phyloP scores from a whole-genome alignment of 164 flowering plant species.

The Annona cherimola region DNA sequence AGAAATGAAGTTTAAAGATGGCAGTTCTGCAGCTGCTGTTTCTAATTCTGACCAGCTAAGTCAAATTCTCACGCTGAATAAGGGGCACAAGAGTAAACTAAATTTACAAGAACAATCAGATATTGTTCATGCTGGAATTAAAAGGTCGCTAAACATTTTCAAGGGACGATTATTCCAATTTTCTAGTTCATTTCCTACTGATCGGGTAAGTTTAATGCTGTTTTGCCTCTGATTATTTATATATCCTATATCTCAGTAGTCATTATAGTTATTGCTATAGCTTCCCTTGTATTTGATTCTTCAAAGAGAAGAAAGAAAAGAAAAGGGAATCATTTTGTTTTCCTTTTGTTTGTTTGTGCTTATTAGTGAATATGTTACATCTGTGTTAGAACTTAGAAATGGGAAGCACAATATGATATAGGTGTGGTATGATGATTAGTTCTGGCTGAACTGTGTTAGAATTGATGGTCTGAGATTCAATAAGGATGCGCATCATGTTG shows the following conservation, averaged over 20 bases:
- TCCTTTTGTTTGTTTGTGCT: background rate
- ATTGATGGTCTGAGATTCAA: background rate
- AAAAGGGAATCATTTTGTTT: too few species aligned
- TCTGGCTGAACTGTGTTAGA: background rate
- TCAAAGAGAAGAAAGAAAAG: too few species aligned
- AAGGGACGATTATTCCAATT: slow-evolving; percentile 57
- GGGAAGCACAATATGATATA: background rate
- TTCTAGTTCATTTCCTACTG: slow-evolving; percentile 73
- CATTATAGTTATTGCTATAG: background rate
- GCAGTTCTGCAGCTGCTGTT: slow-evolving; percentile 16
- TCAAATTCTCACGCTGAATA: slow-evolving; percentile 10
- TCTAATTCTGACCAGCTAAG: slow-evolving; percentile 14
- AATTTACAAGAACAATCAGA: slow-evolving; percentile 22
- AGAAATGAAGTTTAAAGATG: slow-evolving; percentile 16
- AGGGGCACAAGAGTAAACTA: slow-evolving; percentile 19
- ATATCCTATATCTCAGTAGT: background rate
- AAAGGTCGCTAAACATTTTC: slow-evolving; percentile 43
- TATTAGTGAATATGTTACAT: background rate
- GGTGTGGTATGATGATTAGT: background rate
- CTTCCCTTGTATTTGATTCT: background rate
- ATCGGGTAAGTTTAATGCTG: slow-evolving; percentile 44
- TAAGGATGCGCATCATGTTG: background rate
- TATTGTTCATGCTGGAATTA: slow-evolving; percentile 14
- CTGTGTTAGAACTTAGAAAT: too few species aligned
- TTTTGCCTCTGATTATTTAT: background rate